Conservation (phyloP, 2,329 filamentous ascomycete species). For the Parasarocladium wereldwijsianum region DNA sequence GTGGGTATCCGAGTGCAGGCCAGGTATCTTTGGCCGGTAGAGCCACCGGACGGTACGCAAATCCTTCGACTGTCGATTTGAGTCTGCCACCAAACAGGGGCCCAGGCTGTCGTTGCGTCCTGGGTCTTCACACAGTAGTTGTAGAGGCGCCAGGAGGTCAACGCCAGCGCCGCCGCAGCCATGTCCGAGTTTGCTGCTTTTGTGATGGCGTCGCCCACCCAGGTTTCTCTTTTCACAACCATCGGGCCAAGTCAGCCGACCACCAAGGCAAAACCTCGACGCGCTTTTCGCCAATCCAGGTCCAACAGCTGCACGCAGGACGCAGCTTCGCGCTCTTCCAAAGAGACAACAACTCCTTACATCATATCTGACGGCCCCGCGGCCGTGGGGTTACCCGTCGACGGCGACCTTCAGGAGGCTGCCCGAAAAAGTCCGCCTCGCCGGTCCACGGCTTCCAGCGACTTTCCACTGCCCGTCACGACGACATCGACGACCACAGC, state of each 20-base stretch:
- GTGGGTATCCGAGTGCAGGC: too few species aligned
- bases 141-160: too few species aligned
- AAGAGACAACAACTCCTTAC: neutral
- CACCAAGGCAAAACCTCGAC: conserved; percentile 1
- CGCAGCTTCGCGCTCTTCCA: neutral
- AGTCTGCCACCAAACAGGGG: too few species aligned
- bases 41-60: too few species aligned
- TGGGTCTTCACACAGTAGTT: too few species aligned
- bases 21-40: too few species aligned
- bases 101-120: too few species aligned
- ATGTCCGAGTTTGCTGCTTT: conserved; percentile 5
- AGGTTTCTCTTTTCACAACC: conserved; percentile 1
- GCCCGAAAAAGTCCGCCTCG: too few species aligned
- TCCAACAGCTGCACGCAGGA: conserved; percentile 1
- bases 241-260: neutral
- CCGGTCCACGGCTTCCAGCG: too few species aligned
- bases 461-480: too few species aligned
- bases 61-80: too few species aligned
- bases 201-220: conserved; percentile 4
- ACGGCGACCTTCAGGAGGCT: conserved; percentile 2
- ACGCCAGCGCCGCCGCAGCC: neutral
- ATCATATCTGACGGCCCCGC: conserved; percentile 1
- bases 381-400: conserved; percentile 3
- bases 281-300: conserved; percentile 1
- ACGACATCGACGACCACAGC: neutral